These are phyloP conservation scores for Friedmanniomyces simplex DNA, from an alignment of 495 filamentous ascomycete species.

Conservation along the genomic window DNA sequence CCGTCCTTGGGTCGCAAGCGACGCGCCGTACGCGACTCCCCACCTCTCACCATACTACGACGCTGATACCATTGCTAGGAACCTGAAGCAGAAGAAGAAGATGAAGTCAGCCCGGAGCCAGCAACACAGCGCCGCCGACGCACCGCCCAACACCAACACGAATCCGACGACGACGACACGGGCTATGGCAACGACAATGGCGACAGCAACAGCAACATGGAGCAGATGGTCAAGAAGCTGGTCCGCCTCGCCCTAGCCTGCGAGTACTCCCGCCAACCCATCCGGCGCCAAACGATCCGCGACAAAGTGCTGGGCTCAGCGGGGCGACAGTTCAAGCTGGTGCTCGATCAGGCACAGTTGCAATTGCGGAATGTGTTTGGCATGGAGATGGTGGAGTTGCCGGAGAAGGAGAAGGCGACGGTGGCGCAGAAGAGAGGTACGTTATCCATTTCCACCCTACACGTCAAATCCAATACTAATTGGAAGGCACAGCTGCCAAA, in stretches of 20 bases:
- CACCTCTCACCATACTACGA: neutral
- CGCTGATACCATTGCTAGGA: neutral
- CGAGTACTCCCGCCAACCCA: slow-evolving; percentile 71
- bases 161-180: neutral
- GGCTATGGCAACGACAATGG: slow-evolving; percentile 1
- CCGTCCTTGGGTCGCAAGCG: neutral
- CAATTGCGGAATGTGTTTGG: slow-evolving; percentile 56
- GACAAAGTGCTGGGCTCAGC: slow-evolving; percentile 47
- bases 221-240: slow-evolving; percentile 75
- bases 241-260: slow-evolving; percentile 82
- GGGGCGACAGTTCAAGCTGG: slow-evolving; percentile 29
- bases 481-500: slow-evolving; percentile 41
- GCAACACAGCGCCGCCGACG: slow-evolving; percentile 14
- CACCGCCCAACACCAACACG: neutral
- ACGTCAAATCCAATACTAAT: too few relatives aligned
- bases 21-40: slow-evolving; percentile 1
- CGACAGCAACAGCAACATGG: slow-evolving; percentile 35
- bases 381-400: slow-evolving; percentile 78
- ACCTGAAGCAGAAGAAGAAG: neutral
- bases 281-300: slow-evolving; percentile 67
- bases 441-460: slow-evolving; percentile 8
- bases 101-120: slow-evolving; percentile 10
- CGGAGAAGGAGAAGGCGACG: slow-evolving; percentile 65
- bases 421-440: slow-evolving; percentile 65
- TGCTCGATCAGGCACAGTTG: slow-evolving; percentile 33